phyloP scores from a whole-genome alignment of 441 rosid genomes.

The Syzygium malaccense region DNA sequence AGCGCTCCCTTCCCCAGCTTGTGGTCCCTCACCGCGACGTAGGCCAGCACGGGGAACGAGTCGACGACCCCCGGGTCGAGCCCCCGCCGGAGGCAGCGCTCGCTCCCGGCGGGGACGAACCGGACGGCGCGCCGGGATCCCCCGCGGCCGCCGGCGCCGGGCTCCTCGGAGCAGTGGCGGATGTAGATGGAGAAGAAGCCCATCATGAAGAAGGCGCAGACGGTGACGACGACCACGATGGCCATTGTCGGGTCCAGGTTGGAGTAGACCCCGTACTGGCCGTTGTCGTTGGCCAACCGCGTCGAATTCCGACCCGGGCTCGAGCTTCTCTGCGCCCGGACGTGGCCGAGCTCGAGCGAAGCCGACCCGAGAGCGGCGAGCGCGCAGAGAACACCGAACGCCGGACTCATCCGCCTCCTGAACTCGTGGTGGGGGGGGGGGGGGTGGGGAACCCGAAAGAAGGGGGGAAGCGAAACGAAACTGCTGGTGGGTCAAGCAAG shows the following conservation, averaged over 20 bases:
- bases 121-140: background rate
- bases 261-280: background rate
- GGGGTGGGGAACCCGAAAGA: background rate
- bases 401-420: background rate
- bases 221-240: background rate
- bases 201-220: background rate
- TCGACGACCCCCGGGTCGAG: background rate
- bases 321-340: background rate
- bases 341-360: background rate
- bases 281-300: background rate
- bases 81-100: background rate
- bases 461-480: background rate
- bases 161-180: background rate
- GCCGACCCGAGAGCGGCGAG: background rate
- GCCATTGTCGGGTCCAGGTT: background rate
- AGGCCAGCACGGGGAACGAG: background rate
- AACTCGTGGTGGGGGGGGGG: background rate
- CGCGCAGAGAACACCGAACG: background rate
- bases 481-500: background rate
- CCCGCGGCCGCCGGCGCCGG: background rate
- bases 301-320: background rate
- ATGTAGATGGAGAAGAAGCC: background rate
- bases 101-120: background rate
- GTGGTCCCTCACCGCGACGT: background rate
- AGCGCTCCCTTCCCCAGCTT: background rate